Conservation (phyloP, 495 filamentous ascomycete species). For the Viridothelium virens region DNA sequence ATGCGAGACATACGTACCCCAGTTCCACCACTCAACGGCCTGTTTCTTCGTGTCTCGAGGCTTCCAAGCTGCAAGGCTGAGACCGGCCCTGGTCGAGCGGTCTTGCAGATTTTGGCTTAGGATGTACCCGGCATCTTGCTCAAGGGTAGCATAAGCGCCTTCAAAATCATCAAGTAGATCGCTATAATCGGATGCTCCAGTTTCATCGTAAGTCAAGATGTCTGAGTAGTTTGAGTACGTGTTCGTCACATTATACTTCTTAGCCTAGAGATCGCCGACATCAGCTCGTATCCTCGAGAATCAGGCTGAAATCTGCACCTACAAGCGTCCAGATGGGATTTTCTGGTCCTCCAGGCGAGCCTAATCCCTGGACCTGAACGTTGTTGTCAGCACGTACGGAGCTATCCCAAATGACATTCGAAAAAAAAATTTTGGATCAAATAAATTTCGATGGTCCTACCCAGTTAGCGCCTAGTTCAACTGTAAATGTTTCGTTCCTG, state of each 20-base stretch:
- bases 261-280: slow-evolving; percentile 30
- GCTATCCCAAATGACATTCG: neutral
- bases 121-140: slow-evolving; percentile 51
- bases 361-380: slow-evolving; percentile 53
- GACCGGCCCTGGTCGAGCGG: slow-evolving; percentile 50
- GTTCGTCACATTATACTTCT: slow-evolving; percentile 57
- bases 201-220: slow-evolving; percentile 53
- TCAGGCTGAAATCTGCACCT: slow-evolving; percentile 13
- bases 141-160: slow-evolving; percentile 42
- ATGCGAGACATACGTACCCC: slow-evolving; percentile 34
- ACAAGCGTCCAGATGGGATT: slow-evolving; percentile 66
- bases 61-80: slow-evolving; percentile 57
- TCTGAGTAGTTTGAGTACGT: slow-evolving; percentile 55
- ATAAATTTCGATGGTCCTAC: slow-evolving; percentile 11
- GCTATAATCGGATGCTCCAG: slow-evolving; percentile 46
- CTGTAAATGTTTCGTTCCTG: slow-evolving; percentile 47
- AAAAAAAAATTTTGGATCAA: neutral
- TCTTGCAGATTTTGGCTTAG: slow-evolving; percentile 57
- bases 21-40: slow-evolving; percentile 58
- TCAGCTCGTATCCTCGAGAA: neutral
- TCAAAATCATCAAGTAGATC: slow-evolving; percentile 47
- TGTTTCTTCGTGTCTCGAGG: slow-evolving; percentile 52
- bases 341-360: slow-evolving; percentile 46
- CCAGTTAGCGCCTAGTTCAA: slow-evolving; percentile 32
- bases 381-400: neutral